phyloP scores from a whole-genome alignment of 768 basidiomycete species.

The Naganishia vaughanmartiniae region DNA sequence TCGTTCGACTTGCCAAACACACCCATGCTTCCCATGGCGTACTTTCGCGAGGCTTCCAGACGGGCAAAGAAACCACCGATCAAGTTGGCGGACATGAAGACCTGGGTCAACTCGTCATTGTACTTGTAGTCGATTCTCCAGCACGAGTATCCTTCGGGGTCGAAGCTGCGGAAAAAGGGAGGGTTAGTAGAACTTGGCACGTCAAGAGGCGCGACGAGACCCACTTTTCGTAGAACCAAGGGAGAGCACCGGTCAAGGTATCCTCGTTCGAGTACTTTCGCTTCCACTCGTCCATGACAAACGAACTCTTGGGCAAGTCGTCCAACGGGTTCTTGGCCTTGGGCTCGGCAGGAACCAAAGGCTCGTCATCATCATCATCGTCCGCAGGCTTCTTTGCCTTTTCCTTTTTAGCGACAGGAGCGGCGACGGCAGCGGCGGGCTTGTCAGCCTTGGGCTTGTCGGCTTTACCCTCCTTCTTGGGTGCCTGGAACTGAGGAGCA shows the following conservation, averaged over 20 bases:
- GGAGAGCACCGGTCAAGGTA: slow-evolving; percentile 83
- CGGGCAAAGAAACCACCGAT: slow-evolving; percentile 89
- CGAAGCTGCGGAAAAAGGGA: slow-evolving; percentile 61
- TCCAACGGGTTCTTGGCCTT: slow-evolving; percentile 95
- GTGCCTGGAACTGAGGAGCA: slow-evolving; percentile 67
- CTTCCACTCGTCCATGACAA: slow-evolving; percentile 78
- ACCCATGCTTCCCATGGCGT: slow-evolving; percentile 83
- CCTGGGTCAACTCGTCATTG: slow-evolving; percentile 84
- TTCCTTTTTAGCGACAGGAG: slow-evolving; percentile 50
- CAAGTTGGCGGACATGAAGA: slow-evolving; percentile 90
- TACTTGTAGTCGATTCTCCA: slow-evolving; percentile 97
- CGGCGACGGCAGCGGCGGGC: slow-evolving; percentile 35
- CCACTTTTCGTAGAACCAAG: slow-evolving; percentile 96
- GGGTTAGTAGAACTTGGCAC: background rate
- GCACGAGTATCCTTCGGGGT: slow-evolving; percentile 80
- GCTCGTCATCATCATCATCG: slow-evolving; percentile 71
- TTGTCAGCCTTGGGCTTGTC: slow-evolving; percentile 42
- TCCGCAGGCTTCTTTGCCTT: slow-evolving; percentile 41
- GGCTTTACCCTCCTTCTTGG: slow-evolving; percentile 60
- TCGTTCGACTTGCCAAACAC: slow-evolving; percentile 79
- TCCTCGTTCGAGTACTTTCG: slow-evolving; percentile 96
- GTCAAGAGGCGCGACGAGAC: slow-evolving; percentile 42
- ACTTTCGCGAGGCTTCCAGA: slow-evolving; percentile 89
- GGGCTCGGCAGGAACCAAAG: slow-evolving; percentile 71
- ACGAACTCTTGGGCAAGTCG: slow-evolving; percentile 64